Evolutionary conservation across 2,329 filamentous ascomycete genomes (phyloP).

Genomic region (Sphaerulina musiva): DNA sequence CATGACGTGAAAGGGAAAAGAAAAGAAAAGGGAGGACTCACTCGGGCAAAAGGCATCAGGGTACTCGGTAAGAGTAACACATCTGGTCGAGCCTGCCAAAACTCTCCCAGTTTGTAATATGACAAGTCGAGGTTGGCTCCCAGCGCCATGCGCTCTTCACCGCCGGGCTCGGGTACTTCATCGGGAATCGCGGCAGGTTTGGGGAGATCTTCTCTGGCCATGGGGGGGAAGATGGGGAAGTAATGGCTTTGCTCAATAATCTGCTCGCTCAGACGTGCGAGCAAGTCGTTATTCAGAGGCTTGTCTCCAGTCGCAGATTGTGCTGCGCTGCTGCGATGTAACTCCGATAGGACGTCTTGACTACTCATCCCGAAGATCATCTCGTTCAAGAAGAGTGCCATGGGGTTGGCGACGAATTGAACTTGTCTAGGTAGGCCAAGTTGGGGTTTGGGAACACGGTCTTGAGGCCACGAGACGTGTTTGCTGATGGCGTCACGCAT

Average conservation of each 20-base stretch:
- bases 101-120: constrained; percentile 84
- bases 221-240: constrained; percentile 79
- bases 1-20: neutral
- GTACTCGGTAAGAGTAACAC: constrained; percentile 76
- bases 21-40: constrained; percentile 39
- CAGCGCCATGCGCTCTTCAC: constrained; percentile 50
- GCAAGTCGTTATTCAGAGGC: constrained; percentile 57
- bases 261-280: constrained; percentile 67
- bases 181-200: constrained; percentile 45
- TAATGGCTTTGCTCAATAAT: constrained; percentile 87
- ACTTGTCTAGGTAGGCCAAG: constrained; percentile 71
- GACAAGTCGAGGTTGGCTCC: constrained; percentile 76
- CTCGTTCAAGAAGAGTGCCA: constrained; percentile 84
- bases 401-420: constrained; percentile 79
- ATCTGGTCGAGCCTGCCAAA: constrained; percentile 79
- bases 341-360: constrained; percentile 77
- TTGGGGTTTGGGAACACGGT: constrained; percentile 62
- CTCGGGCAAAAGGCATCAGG: constrained; percentile 81
- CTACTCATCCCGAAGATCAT: constrained; percentile 72
- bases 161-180: constrained; percentile 33
- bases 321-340: constrained; percentile 52
- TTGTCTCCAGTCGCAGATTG: constrained; percentile 77
- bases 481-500: constrained; percentile 74
- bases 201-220: constrained; percentile 60
- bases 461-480: constrained; percentile 81